These are phyloP conservation scores for Colletotrichum liaoningense DNA, from an alignment of 2,329 filamentous ascomycete genomes.

Conservation along the genomic window DNA sequence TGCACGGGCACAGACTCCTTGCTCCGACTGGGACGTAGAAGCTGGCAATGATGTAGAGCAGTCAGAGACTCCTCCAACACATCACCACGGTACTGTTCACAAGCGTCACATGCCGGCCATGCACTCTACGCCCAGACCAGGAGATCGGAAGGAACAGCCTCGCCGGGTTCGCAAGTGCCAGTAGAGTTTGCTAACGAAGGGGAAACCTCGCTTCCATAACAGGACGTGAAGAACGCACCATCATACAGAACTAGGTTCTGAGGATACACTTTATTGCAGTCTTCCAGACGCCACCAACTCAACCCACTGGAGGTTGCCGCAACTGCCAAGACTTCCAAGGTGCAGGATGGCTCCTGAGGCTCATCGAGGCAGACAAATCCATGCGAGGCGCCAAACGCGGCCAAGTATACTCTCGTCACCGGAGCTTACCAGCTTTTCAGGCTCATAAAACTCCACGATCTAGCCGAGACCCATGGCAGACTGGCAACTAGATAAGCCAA, in stretches of 20 bases:
- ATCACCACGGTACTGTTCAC: constrained; percentile 4
- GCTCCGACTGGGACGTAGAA: background rate
- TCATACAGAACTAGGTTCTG: constrained; percentile 10
- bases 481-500: background rate
- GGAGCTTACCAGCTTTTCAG: background rate
- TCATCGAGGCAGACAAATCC: background rate
- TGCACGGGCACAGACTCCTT: background rate
- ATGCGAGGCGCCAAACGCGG: background rate
- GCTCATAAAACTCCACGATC: background rate
- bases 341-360: background rate
- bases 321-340: background rate
- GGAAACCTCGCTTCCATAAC: constrained; percentile 6
- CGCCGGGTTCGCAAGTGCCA: background rate
- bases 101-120: constrained; percentile 17
- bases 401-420: background rate
- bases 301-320: background rate
- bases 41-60: constrained; percentile 8
- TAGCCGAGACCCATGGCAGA: background rate
- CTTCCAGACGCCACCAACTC: background rate
- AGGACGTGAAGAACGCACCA: constrained; percentile 28
- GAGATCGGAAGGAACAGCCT: constrained; percentile 2
- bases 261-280: background rate
- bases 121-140: constrained; percentile 2
- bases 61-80: background rate
- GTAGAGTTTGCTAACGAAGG: constrained; percentile 26